Evolutionary conservation across 139 green algal species (phyloP), one percentile per base, ranked within the genome.

Genomic region (Chlorella sp.): DNA sequence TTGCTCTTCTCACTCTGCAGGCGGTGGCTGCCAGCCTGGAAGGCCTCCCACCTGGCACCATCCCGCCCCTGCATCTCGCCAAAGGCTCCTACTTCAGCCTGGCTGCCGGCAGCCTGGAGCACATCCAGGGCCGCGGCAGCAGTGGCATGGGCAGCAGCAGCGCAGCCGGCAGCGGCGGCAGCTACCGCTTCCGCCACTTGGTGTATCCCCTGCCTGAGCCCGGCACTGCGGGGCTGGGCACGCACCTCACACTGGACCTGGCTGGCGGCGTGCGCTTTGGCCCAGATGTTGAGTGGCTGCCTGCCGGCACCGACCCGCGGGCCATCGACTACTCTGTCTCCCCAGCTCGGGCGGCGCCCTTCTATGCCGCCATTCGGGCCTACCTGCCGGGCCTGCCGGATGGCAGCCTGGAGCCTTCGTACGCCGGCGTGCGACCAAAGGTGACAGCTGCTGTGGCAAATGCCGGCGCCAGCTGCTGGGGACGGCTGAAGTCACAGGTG

Each of bases 221-320:
- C 1, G 93, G 92, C 36, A 78, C 60, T 4, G 87, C 72, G 2
- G 96, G 96, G 23, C 85, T 99, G 64, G 96, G 96, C 65, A 88
- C 95, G 5, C 96, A 99, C 82, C 83, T 97, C 0, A 99, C 96
- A 0, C 83, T 98, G 62, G 96, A 98, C 82, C 34, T 99, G 73
- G 90, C 75, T 3, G 95, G 94, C 6, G 47, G 80, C 9, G 92
- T 91, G 6, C 88, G 87, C n/a, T 99, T 99, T 85, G 96, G 96
- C 0, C 96, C 96, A 0, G 95, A 99, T 84, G 94, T 98, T 34
- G 94, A 99, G 85, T 98, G 95, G 70, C 70, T 89, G n/a, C 64
- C 69, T 39, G 38, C 30, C 4, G 56, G 69, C 44, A 80, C 63
- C 9, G 55, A 86, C 70, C 75, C 82, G 16, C 67, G 88, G 2